These are phyloP conservation scores for Cystobasidium slooffiae DNA, from an alignment of 1,284 basidiomycete species.

Conservation along the genomic window DNA sequence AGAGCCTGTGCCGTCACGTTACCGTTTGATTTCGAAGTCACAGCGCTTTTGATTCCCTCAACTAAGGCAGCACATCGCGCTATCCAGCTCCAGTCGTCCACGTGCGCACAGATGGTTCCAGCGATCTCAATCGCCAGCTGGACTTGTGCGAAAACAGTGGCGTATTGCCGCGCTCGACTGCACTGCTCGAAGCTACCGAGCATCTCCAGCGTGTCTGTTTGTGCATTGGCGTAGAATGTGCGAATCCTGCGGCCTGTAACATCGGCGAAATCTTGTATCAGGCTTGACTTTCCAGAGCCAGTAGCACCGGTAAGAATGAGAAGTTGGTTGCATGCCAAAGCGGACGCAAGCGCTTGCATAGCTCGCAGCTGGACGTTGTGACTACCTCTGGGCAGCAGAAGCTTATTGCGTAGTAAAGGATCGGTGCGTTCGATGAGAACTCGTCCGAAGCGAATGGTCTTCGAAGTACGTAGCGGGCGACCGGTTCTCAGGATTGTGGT, in stretches of 20 bases:
- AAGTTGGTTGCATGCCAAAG: conserved; percentile 71
- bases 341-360: conserved; percentile 76
- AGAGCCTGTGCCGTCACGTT: no score
- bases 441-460: conserved; percentile 71
- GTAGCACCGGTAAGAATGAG: conserved; percentile 81
- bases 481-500: conserved; percentile 58
- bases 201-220: conserved; percentile 92
- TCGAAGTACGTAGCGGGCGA: conserved; percentile 64
- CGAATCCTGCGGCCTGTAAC: conserved; percentile 71
- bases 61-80: no score
- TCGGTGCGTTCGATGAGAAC: conserved; percentile 62
- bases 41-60: no score
- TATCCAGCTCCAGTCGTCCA: conserved; percentile 43
- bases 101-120: conserved; percentile 64
- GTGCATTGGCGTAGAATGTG: conserved; percentile 80
- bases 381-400: conserved; percentile 59
- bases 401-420: conserved; percentile 18
- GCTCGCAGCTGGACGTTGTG: conserved; percentile 70
- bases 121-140: conserved; percentile 68
- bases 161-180: background rate
- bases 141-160: conserved; percentile 71
- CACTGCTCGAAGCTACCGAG: conserved; percentile 94
- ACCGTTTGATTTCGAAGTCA: no score
- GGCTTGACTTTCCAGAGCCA: conserved; percentile 77
- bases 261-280: conserved; percentile 74